A percentile compares a stretch with the other conserved stretches of the same genome.
Evolutionary conservation across 2,329 filamentous ascomycete species (phyloP).

Genomic region (Esteya vermicola): DNA sequence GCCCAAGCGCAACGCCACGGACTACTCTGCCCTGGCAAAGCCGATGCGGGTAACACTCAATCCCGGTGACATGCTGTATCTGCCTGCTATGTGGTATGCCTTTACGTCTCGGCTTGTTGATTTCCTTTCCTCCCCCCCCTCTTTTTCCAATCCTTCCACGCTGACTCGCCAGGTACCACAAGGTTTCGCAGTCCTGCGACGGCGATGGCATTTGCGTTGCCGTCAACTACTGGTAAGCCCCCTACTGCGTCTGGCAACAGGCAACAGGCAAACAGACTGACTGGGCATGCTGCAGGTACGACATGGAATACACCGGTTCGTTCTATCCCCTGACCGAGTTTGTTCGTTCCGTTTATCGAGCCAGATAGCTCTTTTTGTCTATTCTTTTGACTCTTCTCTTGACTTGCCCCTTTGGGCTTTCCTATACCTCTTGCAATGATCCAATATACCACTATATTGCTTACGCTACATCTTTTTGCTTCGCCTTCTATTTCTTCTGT

Average conservation of each 20-base stretch:
- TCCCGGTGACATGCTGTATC: conserved; percentile 67
- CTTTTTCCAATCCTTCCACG: background rate
- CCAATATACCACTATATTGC: background rate
- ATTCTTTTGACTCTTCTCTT: too few relatives aligned
- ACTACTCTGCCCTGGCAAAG: conserved; percentile 42
- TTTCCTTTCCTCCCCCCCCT: background rate
- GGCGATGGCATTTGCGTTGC: conserved; percentile 61
- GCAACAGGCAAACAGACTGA: background rate
- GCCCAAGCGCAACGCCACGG: conserved; percentile 32
- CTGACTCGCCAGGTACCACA: conserved; percentile 47
- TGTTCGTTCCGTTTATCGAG: conserved; percentile 24
- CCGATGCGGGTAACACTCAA: conserved; percentile 55
- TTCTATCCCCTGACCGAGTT: conserved; percentile 50
- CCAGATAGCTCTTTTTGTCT: too few relatives aligned
- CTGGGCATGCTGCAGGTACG: conserved; percentile 48
- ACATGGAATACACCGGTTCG: conserved; percentile 61
- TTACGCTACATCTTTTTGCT: background rate
- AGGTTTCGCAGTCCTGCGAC: conserved; percentile 57
- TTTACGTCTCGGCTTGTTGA: background rate
- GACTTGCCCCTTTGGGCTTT: too few relatives aligned
- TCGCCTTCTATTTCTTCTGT: conserved; percentile 23
- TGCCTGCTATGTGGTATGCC: conserved; percentile 63
- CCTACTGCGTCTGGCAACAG: background rate
- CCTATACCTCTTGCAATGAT: too few relatives aligned
- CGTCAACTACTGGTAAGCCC: conserved; percentile 64